Evolutionary conservation across 176 grass and related monocot genomes (phyloP).

Genomic region (Puya raimondii): DNA sequence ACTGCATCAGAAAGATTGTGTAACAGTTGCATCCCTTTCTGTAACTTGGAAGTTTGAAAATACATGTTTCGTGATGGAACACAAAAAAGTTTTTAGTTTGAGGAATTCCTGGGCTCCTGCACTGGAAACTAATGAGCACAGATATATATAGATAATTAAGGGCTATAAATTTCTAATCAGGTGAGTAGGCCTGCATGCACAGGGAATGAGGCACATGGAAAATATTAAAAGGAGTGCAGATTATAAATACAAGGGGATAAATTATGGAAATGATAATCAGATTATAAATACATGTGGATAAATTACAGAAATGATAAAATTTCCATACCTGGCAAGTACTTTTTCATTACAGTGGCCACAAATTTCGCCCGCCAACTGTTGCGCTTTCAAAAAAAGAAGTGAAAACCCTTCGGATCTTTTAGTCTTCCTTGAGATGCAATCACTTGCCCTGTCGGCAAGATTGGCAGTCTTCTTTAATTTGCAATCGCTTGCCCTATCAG

Average conservation of each 20-base stretch:
- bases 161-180: too few species aligned
- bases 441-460: slow-evolving; percentile 29
- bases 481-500: background rate
- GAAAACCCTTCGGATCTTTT: slow-evolving; percentile 40
- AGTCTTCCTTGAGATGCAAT: slow-evolving; percentile 22
- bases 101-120: too few species aligned
- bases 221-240: too few species aligned
- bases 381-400: slow-evolving; percentile 61
- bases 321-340: slow-evolving; percentile 57
- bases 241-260: background rate
- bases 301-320: background rate
- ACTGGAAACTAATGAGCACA: too few species aligned
- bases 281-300: slow-evolving; percentile 7
- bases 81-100: too few species aligned
- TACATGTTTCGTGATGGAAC: too few species aligned
- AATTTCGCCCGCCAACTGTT: slow-evolving; percentile 35
- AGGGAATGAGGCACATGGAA: too few species aligned
- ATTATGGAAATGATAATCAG: slow-evolving; percentile 2
- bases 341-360: slow-evolving; percentile 73
- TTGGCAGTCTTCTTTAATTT: slow-evolving; percentile 24
- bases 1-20: too few species aligned
- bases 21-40: too few species aligned
- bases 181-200: too few species aligned
- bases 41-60: too few species aligned
- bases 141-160: too few species aligned